These are phyloP conservation scores for Eutrema yunnanense DNA, from an alignment of 345 rosid species.

Conservation along the genomic window DNA sequence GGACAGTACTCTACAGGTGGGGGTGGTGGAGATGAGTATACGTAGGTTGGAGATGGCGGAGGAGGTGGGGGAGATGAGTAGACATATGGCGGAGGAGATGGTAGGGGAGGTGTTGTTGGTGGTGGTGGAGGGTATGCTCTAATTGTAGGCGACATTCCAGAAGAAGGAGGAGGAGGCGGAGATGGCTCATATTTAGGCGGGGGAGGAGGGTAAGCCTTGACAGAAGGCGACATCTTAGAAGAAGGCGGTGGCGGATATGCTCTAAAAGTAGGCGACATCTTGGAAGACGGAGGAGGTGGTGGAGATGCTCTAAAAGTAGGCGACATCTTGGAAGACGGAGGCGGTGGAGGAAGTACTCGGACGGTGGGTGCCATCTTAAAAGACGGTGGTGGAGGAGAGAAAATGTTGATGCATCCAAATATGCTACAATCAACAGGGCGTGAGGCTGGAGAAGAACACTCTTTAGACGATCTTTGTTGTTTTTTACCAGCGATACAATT, in stretches of 20 bases:
- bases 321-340: constrained; percentile 24
- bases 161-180: constrained; percentile 22
- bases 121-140: constrained; percentile 38
- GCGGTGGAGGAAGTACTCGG: constrained; percentile 26
- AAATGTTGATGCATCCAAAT: constrained; percentile 38
- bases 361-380: constrained; percentile 31
- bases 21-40: constrained; percentile 18
- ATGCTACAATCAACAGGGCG: constrained; percentile 48
- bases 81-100: constrained; percentile 18
- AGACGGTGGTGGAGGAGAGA: constrained; percentile 30
- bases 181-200: not conserved
- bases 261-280: constrained; percentile 24
- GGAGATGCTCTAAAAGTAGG: constrained; percentile 17
- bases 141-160: constrained; percentile 21
- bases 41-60: constrained; percentile 19
- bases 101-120: constrained; percentile 25
- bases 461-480: constrained; percentile 42
- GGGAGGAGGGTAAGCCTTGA: constrained; percentile 4
- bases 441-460: constrained; percentile 53
- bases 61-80: constrained; percentile 21
- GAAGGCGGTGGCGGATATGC: not conserved
- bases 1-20: constrained; percentile 15
- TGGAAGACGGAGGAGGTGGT: constrained; percentile 22
- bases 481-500: constrained; percentile 53
- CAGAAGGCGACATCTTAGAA: constrained; percentile 11